These are phyloP conservation scores for Sporothrix schenckii DNA, from an alignment of 2,329 filamentous ascomycete species.

Conservation along the genomic window DNA sequence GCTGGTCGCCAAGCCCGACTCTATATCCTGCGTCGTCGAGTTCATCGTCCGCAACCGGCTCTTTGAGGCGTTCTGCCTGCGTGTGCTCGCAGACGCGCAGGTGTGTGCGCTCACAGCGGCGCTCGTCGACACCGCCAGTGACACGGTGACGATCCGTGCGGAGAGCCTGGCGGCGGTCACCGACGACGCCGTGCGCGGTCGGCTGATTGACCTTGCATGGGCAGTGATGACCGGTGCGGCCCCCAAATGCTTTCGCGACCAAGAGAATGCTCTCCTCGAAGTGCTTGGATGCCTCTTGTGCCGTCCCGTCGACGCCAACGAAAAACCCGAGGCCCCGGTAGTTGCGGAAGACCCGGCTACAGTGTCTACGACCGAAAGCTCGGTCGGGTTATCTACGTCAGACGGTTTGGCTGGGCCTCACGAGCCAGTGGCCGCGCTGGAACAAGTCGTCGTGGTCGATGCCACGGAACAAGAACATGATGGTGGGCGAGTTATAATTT, in stretches of 20 bases:
- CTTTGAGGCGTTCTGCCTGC: not conserved
- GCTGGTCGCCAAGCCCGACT: not conserved
- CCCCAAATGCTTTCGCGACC: not conserved
- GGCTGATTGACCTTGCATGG: not conserved
- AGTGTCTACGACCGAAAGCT: not conserved
- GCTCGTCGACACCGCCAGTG: not conserved
- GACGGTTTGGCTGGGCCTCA: not conserved
- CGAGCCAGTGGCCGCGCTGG: not conserved
- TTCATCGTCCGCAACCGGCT: not conserved
- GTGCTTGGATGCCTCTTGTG: not conserved
- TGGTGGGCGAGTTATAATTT: not conserved
- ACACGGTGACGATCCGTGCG: not conserved
- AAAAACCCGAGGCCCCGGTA: not conserved
- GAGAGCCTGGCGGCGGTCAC: not conserved
- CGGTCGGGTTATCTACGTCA: not conserved
- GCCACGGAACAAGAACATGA: not conserved
- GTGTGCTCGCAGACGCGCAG: not conserved
- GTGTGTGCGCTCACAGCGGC: not conserved
- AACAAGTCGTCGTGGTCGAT: not conserved
- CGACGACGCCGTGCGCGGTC: not conserved
- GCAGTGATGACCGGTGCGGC: not conserved
- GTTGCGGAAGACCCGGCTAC: not conserved
- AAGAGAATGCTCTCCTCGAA: not conserved
- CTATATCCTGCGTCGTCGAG: not conserved
- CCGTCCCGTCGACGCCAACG: not conserved